A percentile compares a stretch with the other conserved stretches of the same genome.
Conservation (phyloP, 805 yeast species). For the Metschnikowia shivogae region DNA sequence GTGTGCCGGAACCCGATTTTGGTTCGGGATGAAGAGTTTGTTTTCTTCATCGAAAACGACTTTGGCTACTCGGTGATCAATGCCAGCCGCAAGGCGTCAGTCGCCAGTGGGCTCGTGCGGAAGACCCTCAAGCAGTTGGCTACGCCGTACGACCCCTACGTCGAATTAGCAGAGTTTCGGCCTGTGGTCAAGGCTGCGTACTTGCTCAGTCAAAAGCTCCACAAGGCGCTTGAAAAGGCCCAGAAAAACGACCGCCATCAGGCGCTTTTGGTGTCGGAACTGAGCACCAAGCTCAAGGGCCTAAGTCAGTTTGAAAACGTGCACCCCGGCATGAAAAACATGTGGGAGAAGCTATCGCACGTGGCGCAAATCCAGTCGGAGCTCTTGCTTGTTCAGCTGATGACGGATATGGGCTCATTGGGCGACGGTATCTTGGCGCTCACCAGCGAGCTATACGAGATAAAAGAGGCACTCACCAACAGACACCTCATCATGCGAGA, state of each 20-base stretch:
- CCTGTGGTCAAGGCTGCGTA: constrained; percentile 81
- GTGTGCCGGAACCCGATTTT: constrained; percentile 72
- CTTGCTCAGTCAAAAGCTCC: constrained; percentile 51
- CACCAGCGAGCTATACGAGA: constrained; percentile 72
- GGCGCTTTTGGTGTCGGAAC: constrained; percentile 46
- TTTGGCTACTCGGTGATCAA: constrained; percentile 61
- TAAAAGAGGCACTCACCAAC: constrained; percentile 90
- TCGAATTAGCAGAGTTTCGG: constrained; percentile 77
- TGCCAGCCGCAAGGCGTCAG: constrained; percentile 49
- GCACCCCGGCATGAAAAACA: constrained; percentile 66
- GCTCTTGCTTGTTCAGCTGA: constrained; percentile 63
- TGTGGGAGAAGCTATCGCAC: constrained; percentile 78
- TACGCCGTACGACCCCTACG: constrained; percentile 85
- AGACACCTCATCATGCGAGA: constrained; percentile 92
- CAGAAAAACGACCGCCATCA: constrained; percentile 55
- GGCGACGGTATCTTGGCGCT: constrained; percentile 70
- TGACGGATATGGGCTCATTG: constrained; percentile 66
- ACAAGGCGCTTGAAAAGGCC: constrained; percentile 48
- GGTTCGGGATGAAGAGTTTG: constrained; percentile 81
- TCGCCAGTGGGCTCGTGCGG: constrained; percentile 82
- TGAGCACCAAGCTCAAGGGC: constrained; percentile 36
- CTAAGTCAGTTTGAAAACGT: constrained; percentile 41
- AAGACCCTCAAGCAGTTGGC: constrained; percentile 88
- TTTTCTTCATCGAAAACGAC: constrained; percentile 77
- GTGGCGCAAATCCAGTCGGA: constrained; percentile 71